phyloP scores from a whole-genome alignment of 23 red algal genomes.

The Cyanidioschyzon merolae region DNA sequence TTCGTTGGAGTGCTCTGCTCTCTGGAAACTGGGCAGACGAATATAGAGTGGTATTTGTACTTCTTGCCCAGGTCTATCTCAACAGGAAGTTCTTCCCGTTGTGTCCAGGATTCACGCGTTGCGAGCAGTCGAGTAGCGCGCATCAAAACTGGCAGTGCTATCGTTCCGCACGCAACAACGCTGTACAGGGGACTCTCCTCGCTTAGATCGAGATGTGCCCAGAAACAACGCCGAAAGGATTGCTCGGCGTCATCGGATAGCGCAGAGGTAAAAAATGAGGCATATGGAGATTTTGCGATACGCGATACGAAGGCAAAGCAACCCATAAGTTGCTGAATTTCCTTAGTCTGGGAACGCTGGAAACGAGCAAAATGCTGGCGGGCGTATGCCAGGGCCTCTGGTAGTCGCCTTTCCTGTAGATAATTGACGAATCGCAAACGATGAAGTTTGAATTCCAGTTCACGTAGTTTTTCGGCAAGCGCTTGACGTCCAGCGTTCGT shows the following conservation, averaged over 20 bases:
- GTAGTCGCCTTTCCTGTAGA: slow-evolving; percentile 18
- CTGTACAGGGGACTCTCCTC: slow-evolving; percentile 43
- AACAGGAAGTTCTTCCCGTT: slow-evolving; percentile 57
- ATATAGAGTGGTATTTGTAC: slow-evolving; percentile 61
- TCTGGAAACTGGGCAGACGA: slow-evolving; percentile 59
- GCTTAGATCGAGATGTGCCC: slow-evolving; percentile 36
- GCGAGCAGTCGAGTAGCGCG: slow-evolving; percentile 45
- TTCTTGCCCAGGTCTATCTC: slow-evolving; percentile 54
- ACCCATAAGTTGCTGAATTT: slow-evolving; percentile 57
- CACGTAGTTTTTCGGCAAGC: background rate
- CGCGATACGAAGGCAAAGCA: slow-evolving; percentile 47
- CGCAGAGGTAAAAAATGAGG: slow-evolving; percentile 30
- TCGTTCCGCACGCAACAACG: slow-evolving; percentile 42
- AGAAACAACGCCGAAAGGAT: slow-evolving; percentile 39
- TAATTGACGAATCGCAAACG: slow-evolving; percentile 33
- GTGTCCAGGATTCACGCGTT: slow-evolving; percentile 34
- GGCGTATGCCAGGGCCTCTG: slow-evolving; percentile 38
- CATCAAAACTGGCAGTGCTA: slow-evolving; percentile 51
- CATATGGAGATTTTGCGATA: slow-evolving; percentile 42
- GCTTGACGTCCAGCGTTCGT: background rate
- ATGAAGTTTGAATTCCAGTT: slow-evolving; percentile 56
- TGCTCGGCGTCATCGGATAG: slow-evolving; percentile 36
- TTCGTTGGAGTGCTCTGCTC: slow-evolving; percentile 51
- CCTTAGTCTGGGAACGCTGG: slow-evolving; percentile 22
- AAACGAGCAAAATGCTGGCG: slow-evolving; percentile 37